Evolutionary conservation across 2,329 filamentous ascomycete genomes (phyloP).

Genomic region (Fusarium algeriense): DNA sequence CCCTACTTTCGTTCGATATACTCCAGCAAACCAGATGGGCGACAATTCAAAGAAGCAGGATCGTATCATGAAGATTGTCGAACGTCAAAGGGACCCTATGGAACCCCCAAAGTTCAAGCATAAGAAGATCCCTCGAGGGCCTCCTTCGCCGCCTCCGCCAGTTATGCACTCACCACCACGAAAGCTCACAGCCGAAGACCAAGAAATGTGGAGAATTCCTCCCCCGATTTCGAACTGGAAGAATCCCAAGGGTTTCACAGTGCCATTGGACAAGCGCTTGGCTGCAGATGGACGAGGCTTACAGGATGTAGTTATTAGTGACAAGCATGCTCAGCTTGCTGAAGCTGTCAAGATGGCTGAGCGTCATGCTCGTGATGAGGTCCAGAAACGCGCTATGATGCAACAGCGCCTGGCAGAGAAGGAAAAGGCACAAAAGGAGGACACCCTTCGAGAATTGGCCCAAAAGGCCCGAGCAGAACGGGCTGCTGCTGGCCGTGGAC

Average conservation of each 20-base stretch:
- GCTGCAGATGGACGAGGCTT: conserved; percentile 92
- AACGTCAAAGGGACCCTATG: conserved; percentile 93
- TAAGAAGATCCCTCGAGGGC: conserved; percentile 95
- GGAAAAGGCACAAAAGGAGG: conserved; percentile 94
- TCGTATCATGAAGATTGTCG: conserved; percentile 98
- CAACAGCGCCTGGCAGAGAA: conserved; percentile 96
- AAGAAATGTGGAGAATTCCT: conserved; percentile 91
- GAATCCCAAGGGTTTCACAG: conserved; percentile 98
- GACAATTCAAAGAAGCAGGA: conserved; percentile 88
- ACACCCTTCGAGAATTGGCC: conserved; percentile 86
- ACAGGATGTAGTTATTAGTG: conserved; percentile 95
- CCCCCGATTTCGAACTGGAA: conserved; percentile 98
- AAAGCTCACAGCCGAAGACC: conserved; percentile 95
- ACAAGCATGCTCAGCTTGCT: conserved; percentile 97
- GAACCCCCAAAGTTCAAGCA: conserved; percentile 99
- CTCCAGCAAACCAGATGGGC: conserved; percentile 96
- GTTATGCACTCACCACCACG: conserved; percentile 95
- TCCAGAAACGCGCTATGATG: conserved; percentile 92
- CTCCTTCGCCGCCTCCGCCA: conserved; percentile 91
- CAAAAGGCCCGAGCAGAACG: conserved; percentile 92
- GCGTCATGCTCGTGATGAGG: conserved; percentile 93
- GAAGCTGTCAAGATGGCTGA: conserved; percentile 96
- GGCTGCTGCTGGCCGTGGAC: conserved; percentile 63
- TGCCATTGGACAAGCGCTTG: conserved; percentile 93
- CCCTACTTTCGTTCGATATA: conserved; percentile 94